phyloP scores from a whole-genome alignment of 306 rosid genomes.

The Citrullus mucosospermus region DNA sequence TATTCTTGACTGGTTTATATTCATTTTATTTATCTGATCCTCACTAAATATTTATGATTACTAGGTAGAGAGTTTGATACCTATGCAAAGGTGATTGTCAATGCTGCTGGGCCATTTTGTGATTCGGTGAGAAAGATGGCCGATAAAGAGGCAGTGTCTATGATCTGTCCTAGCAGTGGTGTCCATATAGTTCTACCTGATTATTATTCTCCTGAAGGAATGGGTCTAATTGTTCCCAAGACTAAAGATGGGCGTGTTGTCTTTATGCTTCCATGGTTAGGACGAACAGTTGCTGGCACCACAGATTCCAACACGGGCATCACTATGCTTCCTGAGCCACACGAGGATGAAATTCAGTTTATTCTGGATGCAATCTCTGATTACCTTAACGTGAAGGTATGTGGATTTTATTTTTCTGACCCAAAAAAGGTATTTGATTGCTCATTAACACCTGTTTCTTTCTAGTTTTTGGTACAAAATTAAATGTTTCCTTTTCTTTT shows the following conservation, averaged over 20 bases:
- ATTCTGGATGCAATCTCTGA: conserved; percentile 89
- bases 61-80: conserved; percentile 84
- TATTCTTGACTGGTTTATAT: neutral
- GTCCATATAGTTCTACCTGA: conserved; percentile 94
- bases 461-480: neutral
- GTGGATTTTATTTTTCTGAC: conserved; percentile 13
- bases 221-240: conserved; percentile 98
- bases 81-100: conserved; percentile 89
- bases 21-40: conserved; percentile 12
- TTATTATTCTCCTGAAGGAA: conserved; percentile 97
- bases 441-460: neutral
- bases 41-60: conserved; percentile 15
- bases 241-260: conserved; percentile 97
- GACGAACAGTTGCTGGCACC: conserved; percentile 95
- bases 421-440: neutral
- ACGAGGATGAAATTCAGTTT: conserved; percentile 91
- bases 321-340: conserved; percentile 89
- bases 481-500: too few species aligned
- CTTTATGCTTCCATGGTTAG: conserved; percentile 99
- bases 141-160: conserved; percentile 42
- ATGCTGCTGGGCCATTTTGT: conserved; percentile 97
- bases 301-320: conserved; percentile 83
- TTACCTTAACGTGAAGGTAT: conserved; percentile 90
- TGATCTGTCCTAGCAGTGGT: conserved; percentile 96
- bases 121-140: conserved; percentile 81